These are phyloP conservation scores for Rhizophora apiculata DNA, from an alignment of 345 rosid genomes.

Conservation along the genomic window DNA sequence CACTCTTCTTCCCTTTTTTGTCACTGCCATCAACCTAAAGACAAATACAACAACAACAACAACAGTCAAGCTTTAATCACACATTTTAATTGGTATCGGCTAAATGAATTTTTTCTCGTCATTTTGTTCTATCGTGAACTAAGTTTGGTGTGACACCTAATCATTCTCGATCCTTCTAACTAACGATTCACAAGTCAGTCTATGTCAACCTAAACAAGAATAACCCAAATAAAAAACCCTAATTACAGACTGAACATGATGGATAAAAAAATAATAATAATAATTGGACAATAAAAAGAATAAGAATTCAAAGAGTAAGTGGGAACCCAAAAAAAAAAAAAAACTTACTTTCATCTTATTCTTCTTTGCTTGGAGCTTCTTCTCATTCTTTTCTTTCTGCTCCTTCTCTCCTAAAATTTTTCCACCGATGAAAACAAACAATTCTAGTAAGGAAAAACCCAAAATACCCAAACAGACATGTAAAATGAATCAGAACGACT, in stretches of 20 bases:
- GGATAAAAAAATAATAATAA: background rate
- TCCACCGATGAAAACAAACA: background rate
- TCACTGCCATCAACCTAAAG: constrained; percentile 65
- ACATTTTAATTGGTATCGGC: too few species aligned
- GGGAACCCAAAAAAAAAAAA: background rate
- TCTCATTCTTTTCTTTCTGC: constrained; percentile 53
- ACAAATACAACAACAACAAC: background rate
- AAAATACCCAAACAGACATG: background rate
- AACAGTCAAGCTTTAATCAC: too few species aligned
- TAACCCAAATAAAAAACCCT: background rate
- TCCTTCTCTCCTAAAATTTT: constrained; percentile 66
- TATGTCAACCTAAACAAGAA: background rate
- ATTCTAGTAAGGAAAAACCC: background rate
- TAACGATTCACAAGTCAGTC: too few species aligned
- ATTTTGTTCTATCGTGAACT: too few species aligned
- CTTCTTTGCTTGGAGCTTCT: constrained; percentile 80
- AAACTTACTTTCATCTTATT: constrained; percentile 84
- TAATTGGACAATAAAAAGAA: background rate
- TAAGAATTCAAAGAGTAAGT: background rate
- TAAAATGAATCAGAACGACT: background rate
- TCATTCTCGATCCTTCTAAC: too few species aligned
- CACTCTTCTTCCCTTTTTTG: constrained; percentile 62
- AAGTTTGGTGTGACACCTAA: too few species aligned
- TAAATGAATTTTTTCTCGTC: too few species aligned
- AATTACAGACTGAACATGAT: background rate